Conservation (phyloP, 495 filamentous ascomycete genomes). For the Podospora anserina region DNA sequence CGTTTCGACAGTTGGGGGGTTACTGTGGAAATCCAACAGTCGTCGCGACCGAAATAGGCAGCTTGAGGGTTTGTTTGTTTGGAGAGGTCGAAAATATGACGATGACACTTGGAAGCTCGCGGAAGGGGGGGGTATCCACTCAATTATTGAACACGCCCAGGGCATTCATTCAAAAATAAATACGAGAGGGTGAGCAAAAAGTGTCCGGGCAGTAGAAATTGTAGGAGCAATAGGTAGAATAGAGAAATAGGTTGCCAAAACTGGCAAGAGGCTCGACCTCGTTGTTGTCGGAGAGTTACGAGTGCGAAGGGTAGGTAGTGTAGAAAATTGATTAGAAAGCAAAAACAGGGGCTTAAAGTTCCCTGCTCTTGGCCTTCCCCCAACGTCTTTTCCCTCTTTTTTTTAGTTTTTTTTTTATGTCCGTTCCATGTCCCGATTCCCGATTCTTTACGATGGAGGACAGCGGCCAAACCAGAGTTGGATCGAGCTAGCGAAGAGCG, state of each 20-base stretch:
- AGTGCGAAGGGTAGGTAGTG: neutral
- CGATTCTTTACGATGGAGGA: neutral
- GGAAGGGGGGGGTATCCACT: neutral
- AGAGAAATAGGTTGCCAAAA: neutral
- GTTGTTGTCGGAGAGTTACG: neutral
- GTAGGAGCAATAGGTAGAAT: neutral
- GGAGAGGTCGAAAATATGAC: neutral
- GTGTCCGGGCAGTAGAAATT: too few relatives aligned
- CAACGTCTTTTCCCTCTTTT: too few relatives aligned
- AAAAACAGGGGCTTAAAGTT: neutral
- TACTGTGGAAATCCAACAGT: neutral
- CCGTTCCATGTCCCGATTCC: neutral
- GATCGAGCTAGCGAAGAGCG: neutral
- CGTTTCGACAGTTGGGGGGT: neutral
- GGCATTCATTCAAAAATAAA: neutral
- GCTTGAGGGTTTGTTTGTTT: neutral
- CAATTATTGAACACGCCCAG: neutral
- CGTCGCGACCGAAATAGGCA: neutral
- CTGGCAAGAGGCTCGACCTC: neutral
- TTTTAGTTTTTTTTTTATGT: neutral
- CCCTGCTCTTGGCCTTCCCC: too few relatives aligned
- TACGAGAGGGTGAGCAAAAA: neutral
- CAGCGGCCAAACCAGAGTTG: neutral
- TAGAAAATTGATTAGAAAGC: constrained; percentile 3
- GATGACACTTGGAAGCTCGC: neutral